phyloP scores from a whole-genome alignment of 345 rosid species.

The Hevea brasiliensis region DNA sequence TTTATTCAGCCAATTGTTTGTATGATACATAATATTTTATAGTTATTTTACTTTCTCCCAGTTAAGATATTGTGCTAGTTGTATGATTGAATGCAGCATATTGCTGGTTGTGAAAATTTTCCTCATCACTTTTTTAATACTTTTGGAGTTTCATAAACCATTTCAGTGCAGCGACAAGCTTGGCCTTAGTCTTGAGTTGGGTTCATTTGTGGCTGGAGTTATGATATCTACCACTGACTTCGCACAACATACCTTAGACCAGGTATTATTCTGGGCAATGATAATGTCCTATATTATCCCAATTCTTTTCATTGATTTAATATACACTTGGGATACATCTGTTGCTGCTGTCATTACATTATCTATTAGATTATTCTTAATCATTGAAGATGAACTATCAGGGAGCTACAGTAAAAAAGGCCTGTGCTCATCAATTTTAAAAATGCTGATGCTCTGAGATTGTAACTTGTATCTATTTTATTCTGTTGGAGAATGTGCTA shows the following conservation, averaged over 20 bases:
- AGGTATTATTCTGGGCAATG: slow-evolving; percentile 47
- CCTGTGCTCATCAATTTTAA: neutral
- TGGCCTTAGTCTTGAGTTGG: slow-evolving; percentile 98
- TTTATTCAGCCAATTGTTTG: neutral
- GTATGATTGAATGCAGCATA: neutral
- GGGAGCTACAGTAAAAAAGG: neutral
- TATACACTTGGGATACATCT: neutral
- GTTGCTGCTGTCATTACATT: no score
- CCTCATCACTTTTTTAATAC: neutral
- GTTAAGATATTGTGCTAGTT: slow-evolving; percentile 2
- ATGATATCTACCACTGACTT: slow-evolving; percentile 98
- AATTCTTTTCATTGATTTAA: neutral
- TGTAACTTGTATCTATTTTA: neutral
- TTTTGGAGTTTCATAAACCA: slow-evolving; percentile 29
- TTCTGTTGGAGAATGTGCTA: neutral
- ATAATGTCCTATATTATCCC: neutral
- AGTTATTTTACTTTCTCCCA: neutral
- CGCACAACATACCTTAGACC: slow-evolving; percentile 93
- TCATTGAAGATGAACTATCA: neutral
- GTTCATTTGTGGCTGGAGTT: slow-evolving; percentile 98
- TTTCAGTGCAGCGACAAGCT: slow-evolving; percentile 99
- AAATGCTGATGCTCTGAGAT: neutral
- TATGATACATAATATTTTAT: neutral
- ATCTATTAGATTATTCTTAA: neutral
- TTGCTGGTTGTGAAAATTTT: neutral